Percentiles rank a stretch among this genome's conserved stretches.
phyloP scores from a whole-genome alignment of 1,284 basidiomycete species.

The Ceratorhiza oryzae-sativae region DNA sequence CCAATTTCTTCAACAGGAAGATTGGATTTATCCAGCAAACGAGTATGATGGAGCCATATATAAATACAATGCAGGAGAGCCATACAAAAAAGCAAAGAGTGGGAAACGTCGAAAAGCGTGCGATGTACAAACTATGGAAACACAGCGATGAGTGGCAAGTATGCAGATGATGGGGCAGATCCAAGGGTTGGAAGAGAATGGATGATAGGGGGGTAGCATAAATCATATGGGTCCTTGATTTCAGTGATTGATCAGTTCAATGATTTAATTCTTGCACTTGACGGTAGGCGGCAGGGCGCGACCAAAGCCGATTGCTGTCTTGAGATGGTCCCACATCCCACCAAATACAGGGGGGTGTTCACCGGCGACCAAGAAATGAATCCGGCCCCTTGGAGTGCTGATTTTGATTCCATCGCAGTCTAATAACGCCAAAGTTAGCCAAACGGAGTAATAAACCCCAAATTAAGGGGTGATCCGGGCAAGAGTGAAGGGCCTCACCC shows the following conservation, averaged over 20 bases:
- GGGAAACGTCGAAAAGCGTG: neutral
- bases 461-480: neutral
- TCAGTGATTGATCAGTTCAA: neutral
- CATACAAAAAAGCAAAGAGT: constrained; percentile 10
- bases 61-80: constrained; percentile 13
- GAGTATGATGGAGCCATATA: constrained; percentile 6
- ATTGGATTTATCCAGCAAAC: constrained; percentile 12
- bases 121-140: constrained; percentile 11
- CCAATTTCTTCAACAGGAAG: constrained; percentile 9
- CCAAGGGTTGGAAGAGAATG: neutral
- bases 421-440: neutral
- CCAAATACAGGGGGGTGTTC: constrained; percentile 29
- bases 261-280: constrained; percentile 35
- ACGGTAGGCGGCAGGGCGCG: constrained; percentile 23
- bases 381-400: constrained; percentile 22
- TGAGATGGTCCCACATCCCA: constrained; percentile 35
- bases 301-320: constrained; percentile 32
- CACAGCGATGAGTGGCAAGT: constrained; percentile 1
- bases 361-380: constrained; percentile 30
- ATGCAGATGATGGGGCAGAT: neutral
- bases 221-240: neutral
- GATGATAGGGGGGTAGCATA: neutral
- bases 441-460: neutral
- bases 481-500: constrained; percentile 10
- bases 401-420: constrained; percentile 36